phyloP scores from a whole-genome alignment of 345 rosid genomes.

The Rhodomyrtus tomentosa region DNA sequence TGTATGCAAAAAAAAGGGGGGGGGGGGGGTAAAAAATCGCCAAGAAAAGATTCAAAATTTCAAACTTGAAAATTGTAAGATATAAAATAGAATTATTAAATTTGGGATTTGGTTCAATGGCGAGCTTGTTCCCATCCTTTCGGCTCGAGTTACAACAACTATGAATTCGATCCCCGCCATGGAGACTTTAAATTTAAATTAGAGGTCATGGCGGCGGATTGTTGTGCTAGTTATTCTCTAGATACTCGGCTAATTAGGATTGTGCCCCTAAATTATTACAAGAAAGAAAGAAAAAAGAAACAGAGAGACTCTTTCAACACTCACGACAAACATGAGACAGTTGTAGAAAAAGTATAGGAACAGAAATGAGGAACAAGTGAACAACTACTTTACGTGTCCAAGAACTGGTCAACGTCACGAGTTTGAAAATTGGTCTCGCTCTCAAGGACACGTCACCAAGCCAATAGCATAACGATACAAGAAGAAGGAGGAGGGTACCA shows the following conservation, averaged over 20 bases:
- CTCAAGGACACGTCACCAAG: not conserved
- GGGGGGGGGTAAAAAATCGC: not conserved
- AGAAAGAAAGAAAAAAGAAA: no score
- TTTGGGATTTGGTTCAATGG: not conserved
- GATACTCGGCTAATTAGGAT: no score
- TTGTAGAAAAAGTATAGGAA: not conserved
- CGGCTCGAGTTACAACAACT: not conserved
- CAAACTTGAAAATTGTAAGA: not conserved
- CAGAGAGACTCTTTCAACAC: no score
- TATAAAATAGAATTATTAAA: not conserved
- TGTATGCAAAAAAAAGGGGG: not conserved
- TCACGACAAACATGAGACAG: not conserved
- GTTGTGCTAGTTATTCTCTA: not conserved
- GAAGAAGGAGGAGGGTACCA: no score
- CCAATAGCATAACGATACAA: not conserved
- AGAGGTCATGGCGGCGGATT: fast-evolving
- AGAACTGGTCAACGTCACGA: not conserved
- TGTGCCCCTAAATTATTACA: no score
- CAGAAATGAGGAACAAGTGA: not conserved
- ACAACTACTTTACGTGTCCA: not conserved
- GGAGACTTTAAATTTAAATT: not conserved
- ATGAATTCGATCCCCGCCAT: not conserved
- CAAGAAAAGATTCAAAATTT: not conserved
- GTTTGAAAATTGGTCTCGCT: not conserved
- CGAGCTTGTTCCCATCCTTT: not conserved